Conservation (phyloP, 495 filamentous ascomycete species). For the Trichoderma orchidacearum region DNA sequence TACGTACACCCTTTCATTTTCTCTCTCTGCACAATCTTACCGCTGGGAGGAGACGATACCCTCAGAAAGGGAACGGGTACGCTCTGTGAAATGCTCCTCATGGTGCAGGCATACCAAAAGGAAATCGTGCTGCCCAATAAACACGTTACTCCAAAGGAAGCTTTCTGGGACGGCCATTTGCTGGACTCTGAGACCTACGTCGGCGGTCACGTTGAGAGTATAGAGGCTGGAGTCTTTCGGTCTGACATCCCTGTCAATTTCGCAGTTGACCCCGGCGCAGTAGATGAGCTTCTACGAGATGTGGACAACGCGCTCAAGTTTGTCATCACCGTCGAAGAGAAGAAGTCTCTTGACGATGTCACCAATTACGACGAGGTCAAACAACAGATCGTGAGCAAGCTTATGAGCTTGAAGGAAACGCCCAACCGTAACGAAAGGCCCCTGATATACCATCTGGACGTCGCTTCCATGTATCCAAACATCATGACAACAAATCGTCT, state of each 20-base stretch:
- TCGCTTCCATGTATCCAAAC: slow-evolving; percentile 99
- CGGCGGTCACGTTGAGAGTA: slow-evolving; percentile 97
- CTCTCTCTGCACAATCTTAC: slow-evolving; percentile 92
- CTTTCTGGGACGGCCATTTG: slow-evolving; percentile 94
- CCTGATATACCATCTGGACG: slow-evolving; percentile 94
- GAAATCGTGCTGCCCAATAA: slow-evolving; percentile 94
- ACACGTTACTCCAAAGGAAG: slow-evolving; percentile 76
- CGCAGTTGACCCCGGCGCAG: slow-evolving; percentile 67
- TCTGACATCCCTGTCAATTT: slow-evolving; percentile 93
- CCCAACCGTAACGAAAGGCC: slow-evolving; percentile 74
- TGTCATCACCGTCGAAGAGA: slow-evolving; percentile 85
- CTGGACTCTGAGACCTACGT: slow-evolving; percentile 97
- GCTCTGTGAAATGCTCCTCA: slow-evolving; percentile 95
- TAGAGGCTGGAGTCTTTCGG: slow-evolving; percentile 94
- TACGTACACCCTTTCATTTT: slow-evolving; percentile 99
- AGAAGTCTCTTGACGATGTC: slow-evolving; percentile 84
- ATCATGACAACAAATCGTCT: slow-evolving; percentile 99
- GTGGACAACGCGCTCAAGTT: slow-evolving; percentile 86
- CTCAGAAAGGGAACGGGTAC: slow-evolving; percentile 94
- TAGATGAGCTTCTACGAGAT: slow-evolving; percentile 79
- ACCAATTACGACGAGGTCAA: slow-evolving; percentile 89
- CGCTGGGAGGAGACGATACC: slow-evolving; percentile 82
- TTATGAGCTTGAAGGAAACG: slow-evolving; percentile 62
- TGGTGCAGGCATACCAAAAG: slow-evolving; percentile 93
- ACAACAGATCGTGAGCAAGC: slow-evolving; percentile 58